Evolutionary conservation across 2,329 filamentous ascomycete species (phyloP).

Genomic region (Rutstroemia sp.): DNA sequence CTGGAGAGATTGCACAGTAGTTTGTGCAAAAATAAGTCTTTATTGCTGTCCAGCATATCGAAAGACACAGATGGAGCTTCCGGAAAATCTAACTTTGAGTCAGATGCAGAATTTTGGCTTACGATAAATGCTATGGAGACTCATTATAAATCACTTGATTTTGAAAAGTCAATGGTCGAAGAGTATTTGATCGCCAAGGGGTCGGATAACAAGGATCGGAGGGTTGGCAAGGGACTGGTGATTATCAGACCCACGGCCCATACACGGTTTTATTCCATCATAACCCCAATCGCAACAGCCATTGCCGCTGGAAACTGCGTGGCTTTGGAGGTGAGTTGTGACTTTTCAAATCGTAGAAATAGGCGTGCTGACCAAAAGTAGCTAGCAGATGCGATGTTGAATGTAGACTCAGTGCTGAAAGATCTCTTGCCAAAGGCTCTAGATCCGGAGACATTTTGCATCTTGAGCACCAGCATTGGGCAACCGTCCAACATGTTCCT

Average conservation of each 20-base stretch:
- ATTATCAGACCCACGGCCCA: slow-evolving; percentile 42
- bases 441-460: slow-evolving; percentile 41
- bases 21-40: slow-evolving; percentile 30
- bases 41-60: neutral
- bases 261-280: slow-evolving; percentile 40
- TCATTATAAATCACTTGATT: slow-evolving; percentile 35
- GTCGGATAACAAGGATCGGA: slow-evolving; percentile 31
- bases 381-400: slow-evolving; percentile 21
- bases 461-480: slow-evolving; percentile 30
- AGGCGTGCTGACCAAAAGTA: slow-evolving; percentile 1
- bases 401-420: slow-evolving; percentile 34
- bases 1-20: slow-evolving; percentile 36
- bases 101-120: slow-evolving; percentile 35
- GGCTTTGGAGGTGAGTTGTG: slow-evolving; percentile 36
- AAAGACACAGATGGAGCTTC: slow-evolving; percentile 34
- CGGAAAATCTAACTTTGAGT: slow-evolving; percentile 34
- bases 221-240: slow-evolving; percentile 35
- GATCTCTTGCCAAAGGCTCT: slow-evolving; percentile 35
- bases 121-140: slow-evolving; percentile 33
- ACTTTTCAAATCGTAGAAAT: neutral
- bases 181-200: slow-evolving; percentile 37
- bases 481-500: neutral
- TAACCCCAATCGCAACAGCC: slow-evolving; percentile 39
- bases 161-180: slow-evolving; percentile 30
- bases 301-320: slow-evolving; percentile 45